A percentile compares a stretch with the other conserved stretches of the same genome.
Conservation (phyloP, 768 basidiomycete genomes). For the Multifurca ochricompacta region DNA sequence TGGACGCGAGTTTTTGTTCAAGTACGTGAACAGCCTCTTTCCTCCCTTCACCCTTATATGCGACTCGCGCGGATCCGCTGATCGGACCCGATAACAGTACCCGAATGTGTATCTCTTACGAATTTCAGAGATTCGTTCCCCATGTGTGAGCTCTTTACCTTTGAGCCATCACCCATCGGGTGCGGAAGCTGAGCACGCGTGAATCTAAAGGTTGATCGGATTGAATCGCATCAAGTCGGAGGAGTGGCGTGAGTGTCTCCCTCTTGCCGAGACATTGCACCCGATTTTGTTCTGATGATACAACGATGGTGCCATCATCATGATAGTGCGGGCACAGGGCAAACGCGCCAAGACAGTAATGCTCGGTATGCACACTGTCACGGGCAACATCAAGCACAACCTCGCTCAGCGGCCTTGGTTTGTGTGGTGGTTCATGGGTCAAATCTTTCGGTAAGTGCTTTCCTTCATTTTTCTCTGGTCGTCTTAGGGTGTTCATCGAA, state of each 20-base stretch:
- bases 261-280: slow-evolving; percentile 12
- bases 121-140: slow-evolving; percentile 59
- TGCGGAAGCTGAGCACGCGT: slow-evolving; percentile 32
- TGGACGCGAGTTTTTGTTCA: slow-evolving; percentile 69
- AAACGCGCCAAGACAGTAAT: slow-evolving; percentile 46
- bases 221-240: slow-evolving; percentile 45
- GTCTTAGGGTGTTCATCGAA: background rate
- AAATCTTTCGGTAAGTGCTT: slow-evolving; percentile 42
- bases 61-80: slow-evolving; percentile 3
- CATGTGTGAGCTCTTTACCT: slow-evolving; percentile 39
- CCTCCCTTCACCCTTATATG: background rate
- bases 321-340: slow-evolving; percentile 21
- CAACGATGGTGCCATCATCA: background rate
- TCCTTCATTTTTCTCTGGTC: background rate
- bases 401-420: slow-evolving; percentile 54
- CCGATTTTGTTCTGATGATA: slow-evolving; percentile 10
- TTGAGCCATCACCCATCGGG: slow-evolving; percentile 3
- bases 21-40: slow-evolving; percentile 38
- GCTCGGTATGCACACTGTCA: slow-evolving; percentile 48
- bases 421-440: slow-evolving; percentile 68
- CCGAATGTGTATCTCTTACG: slow-evolving; percentile 62
- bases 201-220: slow-evolving; percentile 29
- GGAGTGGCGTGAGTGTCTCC: slow-evolving; percentile 50
- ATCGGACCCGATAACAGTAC: slow-evolving; percentile 36
- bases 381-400: slow-evolving; percentile 38